Evolutionary conservation across 805 yeast genomes (phyloP).

Genomic region (Pichia sporocuriosa): DNA sequence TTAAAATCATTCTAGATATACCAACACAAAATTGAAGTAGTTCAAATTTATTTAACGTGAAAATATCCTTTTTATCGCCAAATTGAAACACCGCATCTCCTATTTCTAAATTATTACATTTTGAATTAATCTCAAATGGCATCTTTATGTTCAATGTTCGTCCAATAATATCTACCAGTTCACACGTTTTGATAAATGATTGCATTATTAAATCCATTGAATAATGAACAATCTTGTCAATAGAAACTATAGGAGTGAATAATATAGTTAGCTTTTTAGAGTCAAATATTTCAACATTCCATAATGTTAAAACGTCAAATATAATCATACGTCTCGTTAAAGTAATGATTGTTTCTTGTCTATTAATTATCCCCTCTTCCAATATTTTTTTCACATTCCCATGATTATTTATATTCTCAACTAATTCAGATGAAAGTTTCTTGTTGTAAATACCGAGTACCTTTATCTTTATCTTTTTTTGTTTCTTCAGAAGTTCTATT

Average conservation of each 20-base stretch:
- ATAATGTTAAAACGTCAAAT: conserved; percentile 3
- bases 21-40: conserved; percentile 5
- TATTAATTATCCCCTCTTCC: neutral
- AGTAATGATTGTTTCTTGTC: conserved; percentile 3
- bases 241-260: conserved; percentile 25
- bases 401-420: neutral
- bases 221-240: conserved; percentile 17
- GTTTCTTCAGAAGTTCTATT: neutral
- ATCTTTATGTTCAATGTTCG: conserved; percentile 15
- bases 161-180: conserved; percentile 15
- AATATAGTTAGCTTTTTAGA: conserved; percentile 12
- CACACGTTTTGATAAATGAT: conserved; percentile 18
- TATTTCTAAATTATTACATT: conserved; percentile 1
- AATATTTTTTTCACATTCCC: no score
- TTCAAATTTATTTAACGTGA: conserved; percentile 1
- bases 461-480: neutral
- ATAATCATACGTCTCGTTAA: neutral
- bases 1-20: conserved; percentile 6
- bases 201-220: conserved; percentile 18
- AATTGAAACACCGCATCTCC: conserved; percentile 1
- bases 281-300: conserved; percentile 8
- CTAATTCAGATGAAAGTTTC: neutral
- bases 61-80: neutral
- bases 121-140: conserved; percentile 17
- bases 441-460: neutral